A percentile compares a stretch with the other conserved stretches of the same genome.
Evolutionary conservation across 2,329 filamentous ascomycete genomes (phyloP).

Genomic region (Aspergillus tamarii): DNA sequence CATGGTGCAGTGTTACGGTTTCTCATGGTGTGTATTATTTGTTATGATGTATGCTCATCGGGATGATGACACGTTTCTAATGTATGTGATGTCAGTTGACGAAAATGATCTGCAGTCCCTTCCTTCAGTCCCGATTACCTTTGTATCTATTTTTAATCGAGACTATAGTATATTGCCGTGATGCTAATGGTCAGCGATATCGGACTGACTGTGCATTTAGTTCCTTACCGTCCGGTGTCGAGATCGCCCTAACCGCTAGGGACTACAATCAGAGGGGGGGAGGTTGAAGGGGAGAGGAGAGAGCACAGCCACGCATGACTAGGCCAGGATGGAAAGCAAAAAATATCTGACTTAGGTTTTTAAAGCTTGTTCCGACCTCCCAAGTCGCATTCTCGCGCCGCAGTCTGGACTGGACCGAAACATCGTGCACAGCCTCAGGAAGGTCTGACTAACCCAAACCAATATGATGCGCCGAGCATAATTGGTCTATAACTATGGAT

Average conservation of each 20-base stretch:
- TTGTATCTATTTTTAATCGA: conserved; percentile 3
- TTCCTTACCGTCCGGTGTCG: neutral
- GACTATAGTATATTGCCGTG: neutral
- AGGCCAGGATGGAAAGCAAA: neutral
- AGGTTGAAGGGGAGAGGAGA: neutral
- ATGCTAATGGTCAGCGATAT: neutral
- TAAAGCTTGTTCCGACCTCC: conserved; percentile 11
- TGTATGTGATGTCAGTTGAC: conserved; percentile 5
- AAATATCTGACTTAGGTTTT: neutral
- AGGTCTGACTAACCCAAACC: neutral
- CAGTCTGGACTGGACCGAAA: neutral
- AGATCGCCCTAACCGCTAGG: neutral
- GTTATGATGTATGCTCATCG: neutral
- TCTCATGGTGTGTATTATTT: conserved; percentile 9
- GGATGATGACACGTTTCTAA: neutral
- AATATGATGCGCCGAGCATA: neutral
- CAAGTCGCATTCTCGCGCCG: neutral
- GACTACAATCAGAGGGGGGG: neutral
- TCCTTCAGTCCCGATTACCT: neutral
- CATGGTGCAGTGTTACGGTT: neutral
- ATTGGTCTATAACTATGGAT: neutral
- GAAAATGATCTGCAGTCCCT: neutral
- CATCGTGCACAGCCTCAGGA: conserved; percentile 13
- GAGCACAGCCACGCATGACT: conserved; percentile 9
- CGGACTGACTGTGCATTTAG: conserved; percentile 5